These are phyloP conservation scores for Pisolithus albus DNA, from an alignment of 768 basidiomycete genomes.

Conservation along the genomic window DNA sequence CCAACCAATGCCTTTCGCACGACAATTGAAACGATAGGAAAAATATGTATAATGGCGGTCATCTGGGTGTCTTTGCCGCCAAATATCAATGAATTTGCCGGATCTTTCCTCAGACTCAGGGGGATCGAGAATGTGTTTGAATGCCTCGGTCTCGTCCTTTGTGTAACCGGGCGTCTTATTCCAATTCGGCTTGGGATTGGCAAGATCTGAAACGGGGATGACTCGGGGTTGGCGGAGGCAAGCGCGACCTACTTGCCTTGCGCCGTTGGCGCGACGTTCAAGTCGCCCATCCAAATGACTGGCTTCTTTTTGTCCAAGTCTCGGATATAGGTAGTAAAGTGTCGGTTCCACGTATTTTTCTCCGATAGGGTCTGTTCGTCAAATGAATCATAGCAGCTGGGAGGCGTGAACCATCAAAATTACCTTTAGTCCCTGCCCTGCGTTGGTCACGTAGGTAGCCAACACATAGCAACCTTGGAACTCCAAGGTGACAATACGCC, in stretches of 20 bases:
- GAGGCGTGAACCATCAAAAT: background rate
- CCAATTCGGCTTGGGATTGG: slow-evolving; percentile 70
- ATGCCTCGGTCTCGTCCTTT: slow-evolving; percentile 71
- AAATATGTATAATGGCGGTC: slow-evolving; percentile 80
- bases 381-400: background rate
- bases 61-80: slow-evolving; percentile 65
- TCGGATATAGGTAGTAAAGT: slow-evolving; percentile 69
- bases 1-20: slow-evolving; percentile 80
- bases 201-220: slow-evolving; percentile 42
- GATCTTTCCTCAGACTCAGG: slow-evolving; percentile 30
- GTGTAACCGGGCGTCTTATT: slow-evolving; percentile 87
- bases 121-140: slow-evolving; percentile 58
- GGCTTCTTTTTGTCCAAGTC: slow-evolving; percentile 72
- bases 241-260: slow-evolving; percentile 37
- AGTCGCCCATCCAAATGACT: slow-evolving; percentile 83
- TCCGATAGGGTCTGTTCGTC: slow-evolving; percentile 55
- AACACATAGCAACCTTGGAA: slow-evolving; percentile 64
- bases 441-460: slow-evolving; percentile 82
- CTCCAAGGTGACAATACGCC: slow-evolving; percentile 78
- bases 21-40: slow-evolving; percentile 75
- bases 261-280: slow-evolving; percentile 80
- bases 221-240: background rate
- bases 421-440: slow-evolving; percentile 72
- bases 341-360: slow-evolving; percentile 73
- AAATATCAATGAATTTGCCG: slow-evolving; percentile 66